Percentiles rank a stretch among this genome's conserved stretches.
Evolutionary conservation across 2,329 filamentous ascomycete species (phyloP).

Genomic region (Didymella exigua): DNA sequence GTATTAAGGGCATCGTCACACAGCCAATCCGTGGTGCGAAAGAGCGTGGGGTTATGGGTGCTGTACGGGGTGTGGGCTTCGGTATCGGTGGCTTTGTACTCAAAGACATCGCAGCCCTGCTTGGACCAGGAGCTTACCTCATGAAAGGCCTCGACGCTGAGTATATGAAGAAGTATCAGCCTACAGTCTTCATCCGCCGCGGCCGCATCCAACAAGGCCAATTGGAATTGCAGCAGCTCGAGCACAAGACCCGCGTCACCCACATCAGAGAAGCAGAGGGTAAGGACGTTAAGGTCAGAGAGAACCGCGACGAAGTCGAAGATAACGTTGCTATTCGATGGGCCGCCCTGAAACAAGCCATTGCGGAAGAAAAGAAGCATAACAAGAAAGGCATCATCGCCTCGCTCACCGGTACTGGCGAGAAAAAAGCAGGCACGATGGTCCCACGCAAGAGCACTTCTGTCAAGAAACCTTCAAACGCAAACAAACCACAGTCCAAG

Average conservation of each 20-base stretch:
- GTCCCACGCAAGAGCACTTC: slow-evolving; percentile 35
- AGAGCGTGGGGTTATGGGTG: slow-evolving; percentile 61
- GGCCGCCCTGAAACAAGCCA: slow-evolving; percentile 30
- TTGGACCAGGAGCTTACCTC: slow-evolving; percentile 66
- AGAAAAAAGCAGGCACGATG: slow-evolving; percentile 36
- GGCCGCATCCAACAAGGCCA: slow-evolving; percentile 65
- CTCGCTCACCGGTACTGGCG: slow-evolving; percentile 31
- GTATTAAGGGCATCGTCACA: slow-evolving; percentile 65
- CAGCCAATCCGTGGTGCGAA: slow-evolving; percentile 65
- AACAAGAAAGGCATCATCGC: slow-evolving; percentile 34
- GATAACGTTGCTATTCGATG: slow-evolving; percentile 29
- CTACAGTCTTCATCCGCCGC: slow-evolving; percentile 60
- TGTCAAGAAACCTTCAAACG: slow-evolving; percentile 13
- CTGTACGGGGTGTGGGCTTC: slow-evolving; percentile 61
- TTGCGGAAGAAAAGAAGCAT: slow-evolving; percentile 34
- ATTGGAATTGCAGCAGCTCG: slow-evolving; percentile 34
- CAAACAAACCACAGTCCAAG: slow-evolving; percentile 8
- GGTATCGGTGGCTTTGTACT: slow-evolving; percentile 68
- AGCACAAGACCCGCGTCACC: slow-evolving; percentile 12
- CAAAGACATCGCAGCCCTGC: slow-evolving; percentile 67
- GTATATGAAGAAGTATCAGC: slow-evolving; percentile 59
- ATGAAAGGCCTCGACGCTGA: slow-evolving; percentile 70
- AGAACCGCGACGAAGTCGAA: slow-evolving; percentile 42
- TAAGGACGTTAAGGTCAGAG: slow-evolving; percentile 9
- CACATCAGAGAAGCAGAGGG: slow-evolving; percentile 15